Evolutionary conservation across 2,329 filamentous ascomycete genomes (phyloP).

Genomic region (Aspergillus oerlinghausenensis): DNA sequence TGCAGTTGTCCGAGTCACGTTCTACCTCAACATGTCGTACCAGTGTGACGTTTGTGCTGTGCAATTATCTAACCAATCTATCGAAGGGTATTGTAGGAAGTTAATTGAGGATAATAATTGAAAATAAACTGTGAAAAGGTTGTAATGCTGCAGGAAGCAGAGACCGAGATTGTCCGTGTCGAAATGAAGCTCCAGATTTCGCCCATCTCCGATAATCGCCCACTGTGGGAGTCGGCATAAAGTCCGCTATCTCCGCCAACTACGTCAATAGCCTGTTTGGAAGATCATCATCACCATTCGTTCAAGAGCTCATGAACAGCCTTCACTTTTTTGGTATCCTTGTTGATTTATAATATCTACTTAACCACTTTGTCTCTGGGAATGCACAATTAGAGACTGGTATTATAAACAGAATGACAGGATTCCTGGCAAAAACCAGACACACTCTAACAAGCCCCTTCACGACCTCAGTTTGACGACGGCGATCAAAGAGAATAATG

Average conservation of each 20-base stretch:
- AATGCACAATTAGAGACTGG: constrained; percentile 8
- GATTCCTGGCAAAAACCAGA: neutral
- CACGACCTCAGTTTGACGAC: neutral
- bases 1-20: neutral
- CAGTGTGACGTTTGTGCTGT: no score
- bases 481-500: neutral
- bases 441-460: neutral
- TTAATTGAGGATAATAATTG: neutral
- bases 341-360: constrained; percentile 17
- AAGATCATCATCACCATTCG: neutral
- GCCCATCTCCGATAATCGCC: constrained; percentile 16
- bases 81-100: neutral
- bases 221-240: constrained; percentile 1
- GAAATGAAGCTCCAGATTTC: constrained; percentile 6
- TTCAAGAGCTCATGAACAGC: neutral
- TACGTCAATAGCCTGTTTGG: constrained; percentile 3
- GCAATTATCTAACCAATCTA: neutral
- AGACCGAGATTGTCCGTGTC: neutral
- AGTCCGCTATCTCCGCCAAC: constrained; percentile 21
- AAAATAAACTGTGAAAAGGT: neutral
- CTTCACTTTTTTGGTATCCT: neutral
- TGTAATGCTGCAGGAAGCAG: neutral
- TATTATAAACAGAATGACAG: constrained; percentile 1
- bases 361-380: constrained; percentile 3
- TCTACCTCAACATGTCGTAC: neutral